Conservation (phyloP, 306 rosid species). For the Glycyrrhiza uralensis region DNA sequence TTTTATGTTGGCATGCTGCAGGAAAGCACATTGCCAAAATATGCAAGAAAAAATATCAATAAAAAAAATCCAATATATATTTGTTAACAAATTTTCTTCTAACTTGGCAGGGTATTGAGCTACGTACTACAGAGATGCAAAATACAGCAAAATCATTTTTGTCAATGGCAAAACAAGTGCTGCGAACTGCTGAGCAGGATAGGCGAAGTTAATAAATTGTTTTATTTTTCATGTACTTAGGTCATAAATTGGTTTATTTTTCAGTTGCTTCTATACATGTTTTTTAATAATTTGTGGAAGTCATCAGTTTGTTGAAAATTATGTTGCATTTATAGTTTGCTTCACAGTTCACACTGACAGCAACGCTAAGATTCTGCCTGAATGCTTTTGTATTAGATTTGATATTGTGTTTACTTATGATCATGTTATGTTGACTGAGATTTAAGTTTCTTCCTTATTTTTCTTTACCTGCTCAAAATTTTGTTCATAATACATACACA, state of each 20-base stretch:
- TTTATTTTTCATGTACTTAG: background rate
- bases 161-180: constrained; percentile 71
- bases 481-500: background rate
- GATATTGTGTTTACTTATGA: background rate
- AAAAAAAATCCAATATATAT: background rate
- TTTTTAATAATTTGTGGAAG: too few species aligned
- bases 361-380: too few species aligned
- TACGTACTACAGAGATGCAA: constrained; percentile 65
- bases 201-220: constrained; percentile 40
- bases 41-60: background rate
- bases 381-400: background rate
- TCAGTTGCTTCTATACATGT: background rate
- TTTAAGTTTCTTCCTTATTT: background rate
- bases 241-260: background rate
- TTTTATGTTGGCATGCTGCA: constrained; percentile 40
- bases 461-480: background rate
- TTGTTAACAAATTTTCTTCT: background rate
- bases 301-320: too few species aligned
- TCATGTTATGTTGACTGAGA: background rate
- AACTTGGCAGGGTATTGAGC: constrained; percentile 53
- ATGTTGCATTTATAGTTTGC: too few species aligned
- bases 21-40: constrained; percentile 37
- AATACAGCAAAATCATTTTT: constrained; percentile 81
- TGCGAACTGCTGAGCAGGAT: constrained; percentile 58
- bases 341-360: too few species aligned